phyloP scores from a whole-genome alignment of 2,329 filamentous ascomycete genomes.

The Cordyceps militaris region DNA sequence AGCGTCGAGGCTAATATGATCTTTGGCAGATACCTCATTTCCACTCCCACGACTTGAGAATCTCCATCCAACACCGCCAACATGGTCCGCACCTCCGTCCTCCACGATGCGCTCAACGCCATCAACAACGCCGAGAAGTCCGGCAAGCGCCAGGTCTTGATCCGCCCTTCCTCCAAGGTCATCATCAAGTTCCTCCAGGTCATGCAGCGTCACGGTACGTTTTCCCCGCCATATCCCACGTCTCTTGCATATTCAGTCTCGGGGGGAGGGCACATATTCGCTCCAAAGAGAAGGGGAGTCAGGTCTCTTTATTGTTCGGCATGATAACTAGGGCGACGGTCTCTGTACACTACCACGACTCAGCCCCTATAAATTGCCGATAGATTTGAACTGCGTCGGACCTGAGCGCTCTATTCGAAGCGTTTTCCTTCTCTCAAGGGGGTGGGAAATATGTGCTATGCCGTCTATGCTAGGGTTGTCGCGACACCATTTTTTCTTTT shows the following conservation, averaged over 20 bases:
- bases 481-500: neutral
- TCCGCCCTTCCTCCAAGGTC: slow-evolving; percentile 98
- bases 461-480: slow-evolving; percentile 13
- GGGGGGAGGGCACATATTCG: neutral
- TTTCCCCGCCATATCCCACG: neutral
- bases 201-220: slow-evolving; percentile 99
- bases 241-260: neutral
- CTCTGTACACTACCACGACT: slow-evolving; percentile 65
- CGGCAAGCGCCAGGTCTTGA: slow-evolving; percentile 98
- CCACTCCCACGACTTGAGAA: slow-evolving; percentile 65
- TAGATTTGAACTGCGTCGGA: slow-evolving; percentile 58
- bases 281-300: neutral
- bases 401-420: slow-evolving; percentile 13
- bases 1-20: slow-evolving; percentile 50
- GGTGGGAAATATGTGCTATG: slow-evolving; percentile 1
- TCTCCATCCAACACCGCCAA: slow-evolving; percentile 65
- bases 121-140: slow-evolving; percentile 99
- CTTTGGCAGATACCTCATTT: slow-evolving; percentile 58
- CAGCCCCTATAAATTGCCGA: slow-evolving; percentile 99
- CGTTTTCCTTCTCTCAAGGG: slow-evolving; percentile 41
- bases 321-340: slow-evolving; percentile 99
- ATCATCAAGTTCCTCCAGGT: slow-evolving; percentile 98
- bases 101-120: slow-evolving; percentile 97
- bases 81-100: slow-evolving; percentile 98
- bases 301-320: slow-evolving; percentile 55